phyloP scores from a whole-genome alignment of 2,329 filamentous ascomycete species.

The Fusarium sp. region DNA sequence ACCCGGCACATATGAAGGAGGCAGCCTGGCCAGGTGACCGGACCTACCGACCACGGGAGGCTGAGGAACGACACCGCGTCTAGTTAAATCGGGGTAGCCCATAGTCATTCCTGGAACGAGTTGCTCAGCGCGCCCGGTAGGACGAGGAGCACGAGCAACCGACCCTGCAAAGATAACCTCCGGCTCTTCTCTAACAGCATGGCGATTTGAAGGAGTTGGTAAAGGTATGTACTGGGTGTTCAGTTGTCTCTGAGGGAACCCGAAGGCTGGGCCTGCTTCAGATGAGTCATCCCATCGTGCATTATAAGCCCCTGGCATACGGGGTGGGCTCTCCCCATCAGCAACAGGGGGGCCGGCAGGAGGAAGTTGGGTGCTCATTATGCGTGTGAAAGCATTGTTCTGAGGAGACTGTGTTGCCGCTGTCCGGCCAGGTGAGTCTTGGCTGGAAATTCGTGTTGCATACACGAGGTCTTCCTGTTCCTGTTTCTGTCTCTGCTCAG shows the following conservation, averaged over 20 bases:
- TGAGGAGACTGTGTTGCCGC: conserved; percentile 11
- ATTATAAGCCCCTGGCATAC: conserved; percentile 42
- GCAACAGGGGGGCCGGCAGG: conserved; percentile 15
- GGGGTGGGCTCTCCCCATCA: neutral
- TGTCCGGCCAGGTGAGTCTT: conserved; percentile 24
- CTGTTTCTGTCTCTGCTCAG: conserved; percentile 50
- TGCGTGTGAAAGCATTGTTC: conserved; percentile 43
- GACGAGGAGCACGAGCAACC: conserved; percentile 1
- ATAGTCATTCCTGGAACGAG: conserved; percentile 7
- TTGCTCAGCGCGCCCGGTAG: conserved; percentile 4
- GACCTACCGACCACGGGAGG: neutral
- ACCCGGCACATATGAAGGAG: neutral
- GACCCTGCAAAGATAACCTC: conserved; percentile 16
- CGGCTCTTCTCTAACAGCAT: conserved; percentile 6
- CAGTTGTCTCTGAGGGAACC: conserved; percentile 1
- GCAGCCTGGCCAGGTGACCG: neutral
- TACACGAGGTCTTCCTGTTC: conserved; percentile 47
- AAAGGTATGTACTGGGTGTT: conserved; percentile 1
- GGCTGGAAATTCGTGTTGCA: conserved; percentile 47
- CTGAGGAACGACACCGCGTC: neutral
- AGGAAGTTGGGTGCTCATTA: conserved; percentile 49
- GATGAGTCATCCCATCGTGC: conserved; percentile 34
- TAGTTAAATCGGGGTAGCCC: conserved; percentile 23
- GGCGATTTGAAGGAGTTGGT: neutral
- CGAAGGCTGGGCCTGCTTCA: conserved; percentile 2